Conservation (phyloP, 2,329 filamentous ascomycete genomes). For the Exophiala bonariae region DNA sequence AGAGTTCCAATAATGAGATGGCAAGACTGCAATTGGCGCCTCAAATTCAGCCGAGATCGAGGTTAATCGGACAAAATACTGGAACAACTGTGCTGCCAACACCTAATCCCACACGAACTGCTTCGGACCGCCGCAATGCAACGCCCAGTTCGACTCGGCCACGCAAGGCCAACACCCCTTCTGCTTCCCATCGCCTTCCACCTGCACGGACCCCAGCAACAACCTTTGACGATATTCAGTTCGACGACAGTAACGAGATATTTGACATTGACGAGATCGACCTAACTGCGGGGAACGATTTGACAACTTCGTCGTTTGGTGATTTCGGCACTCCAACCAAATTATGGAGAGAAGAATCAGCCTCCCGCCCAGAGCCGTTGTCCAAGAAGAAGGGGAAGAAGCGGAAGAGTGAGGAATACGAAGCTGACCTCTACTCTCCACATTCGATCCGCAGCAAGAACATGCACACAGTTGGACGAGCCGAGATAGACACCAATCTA, state of each 20-base stretch:
- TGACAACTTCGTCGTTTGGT: constrained; percentile 40
- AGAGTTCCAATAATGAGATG: constrained; percentile 35
- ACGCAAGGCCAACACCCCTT: constrained; percentile 17
- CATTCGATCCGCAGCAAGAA: constrained; percentile 8
- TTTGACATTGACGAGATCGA: constrained; percentile 47
- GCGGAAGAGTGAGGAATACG: constrained; percentile 50
- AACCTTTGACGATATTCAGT: constrained; percentile 13
- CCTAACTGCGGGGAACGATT: constrained; percentile 28
- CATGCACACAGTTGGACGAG: not conserved
- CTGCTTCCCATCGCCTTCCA: constrained; percentile 19
- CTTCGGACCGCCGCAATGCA: constrained; percentile 12
- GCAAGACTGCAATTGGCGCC: constrained; percentile 45
- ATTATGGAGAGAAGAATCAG: constrained; percentile 47
- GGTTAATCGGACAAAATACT: constrained; percentile 31
- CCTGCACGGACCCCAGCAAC: constrained; percentile 13
- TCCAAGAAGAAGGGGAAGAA: constrained; percentile 44
- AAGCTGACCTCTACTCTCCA: constrained; percentile 17
- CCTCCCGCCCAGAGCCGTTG: constrained; percentile 36
- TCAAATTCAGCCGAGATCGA: constrained; percentile 40
- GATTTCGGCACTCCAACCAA: constrained; percentile 41
- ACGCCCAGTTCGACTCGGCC: constrained; percentile 8
- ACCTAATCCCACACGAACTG: constrained; percentile 19
- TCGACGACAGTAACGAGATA: constrained; percentile 25
- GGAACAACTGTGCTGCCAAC: constrained; percentile 20
- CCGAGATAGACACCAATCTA: not conserved